These are phyloP conservation scores for Daldinia caldariorum DNA, from an alignment of 495 filamentous ascomycete species.

Conservation along the genomic window DNA sequence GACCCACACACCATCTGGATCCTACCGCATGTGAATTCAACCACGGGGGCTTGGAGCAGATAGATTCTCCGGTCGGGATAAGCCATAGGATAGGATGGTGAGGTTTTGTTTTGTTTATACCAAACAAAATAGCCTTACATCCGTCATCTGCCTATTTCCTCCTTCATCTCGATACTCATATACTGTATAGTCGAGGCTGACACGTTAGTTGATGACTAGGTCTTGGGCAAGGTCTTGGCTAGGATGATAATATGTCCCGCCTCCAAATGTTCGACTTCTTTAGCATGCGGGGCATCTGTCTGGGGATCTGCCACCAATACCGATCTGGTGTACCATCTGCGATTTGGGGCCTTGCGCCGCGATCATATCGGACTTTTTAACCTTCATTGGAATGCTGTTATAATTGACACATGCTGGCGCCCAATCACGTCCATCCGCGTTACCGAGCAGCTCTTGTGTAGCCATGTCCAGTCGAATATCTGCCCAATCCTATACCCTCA, in stretches of 20 bases:
- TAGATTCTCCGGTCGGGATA: constrained; percentile 9
- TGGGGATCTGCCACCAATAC: constrained; percentile 43
- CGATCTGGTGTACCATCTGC: constrained; percentile 36
- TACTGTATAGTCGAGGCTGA: constrained; percentile 13
- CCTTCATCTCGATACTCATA: constrained; percentile 2
- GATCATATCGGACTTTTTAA: constrained; percentile 36
- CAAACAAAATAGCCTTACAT: constrained; percentile 10
- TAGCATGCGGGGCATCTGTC: constrained; percentile 38
- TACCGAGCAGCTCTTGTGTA: constrained; percentile 21
- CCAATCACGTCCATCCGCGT: constrained; percentile 38
- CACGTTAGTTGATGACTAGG: constrained; percentile 25
- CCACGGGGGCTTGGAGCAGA: constrained; percentile 31
- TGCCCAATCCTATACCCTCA: constrained; percentile 21
- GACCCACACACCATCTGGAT: constrained; percentile 36
- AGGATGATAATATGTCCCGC: constrained; percentile 21
- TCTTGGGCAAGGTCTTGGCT: constrained; percentile 16
- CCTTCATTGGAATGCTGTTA: constrained; percentile 40
- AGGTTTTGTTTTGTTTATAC: constrained; percentile 28
- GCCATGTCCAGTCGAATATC: constrained; percentile 16
- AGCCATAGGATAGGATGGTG: constrained; percentile 11
- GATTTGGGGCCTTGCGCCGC: constrained; percentile 29
- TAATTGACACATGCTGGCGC: constrained; percentile 14
- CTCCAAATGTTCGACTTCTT: constrained; percentile 20
- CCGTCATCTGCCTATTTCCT: constrained; percentile 42
- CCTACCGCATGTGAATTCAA: constrained; percentile 41